Base-by-base conservation (phyloP, 352 stramenopile species). In the Pythium aquatile region DNA sequence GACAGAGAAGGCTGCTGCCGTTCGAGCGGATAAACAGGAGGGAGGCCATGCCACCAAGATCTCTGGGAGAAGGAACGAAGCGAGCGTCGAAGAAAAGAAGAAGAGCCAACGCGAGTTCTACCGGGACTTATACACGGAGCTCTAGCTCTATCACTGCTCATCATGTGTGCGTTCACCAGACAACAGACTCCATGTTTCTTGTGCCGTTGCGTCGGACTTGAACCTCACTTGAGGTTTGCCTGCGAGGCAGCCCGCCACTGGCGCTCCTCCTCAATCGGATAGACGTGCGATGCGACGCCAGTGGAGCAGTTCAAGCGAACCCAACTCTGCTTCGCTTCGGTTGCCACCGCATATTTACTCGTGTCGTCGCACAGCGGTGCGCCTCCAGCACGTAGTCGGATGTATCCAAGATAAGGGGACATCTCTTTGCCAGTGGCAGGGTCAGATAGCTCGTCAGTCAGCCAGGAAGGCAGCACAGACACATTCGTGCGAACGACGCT, bases 101-200 rank as follows among this genome's bases (percentile, higher is more conserved):
- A 57, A 26, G 17, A 61, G 33, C 1, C 53, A 63, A 11, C 62
- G 55, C 1, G 62, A 63, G n/a, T 69, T 69, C 16, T 69, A 69
- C 51, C 46, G 55, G 9, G 62, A 69, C 16, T 37, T 69, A 11
- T 69, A 69, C 46, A 55, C 55, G 5, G 62, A 69, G 14, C 10
- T 63, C 17, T 69, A 20, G 61, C 7, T 10, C 8, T 14, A n/a
- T 30, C 37, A 7, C 6, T 55, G 20, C 37, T 55, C 2, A 9
- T 9, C 4, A 9, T 35, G 32, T 35, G 32, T 35, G n/a, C n/a
- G n/a, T 35, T 35, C 32, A 8, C 32, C 32, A 9, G 32, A 9
- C 32, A n/a, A n/a, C n/a, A n/a, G n/a, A n/a, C n/a, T n/a, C n/a
- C n/a, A n/a, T n/a, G 32, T 35, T 35, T 35, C 8, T 9, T 35